Evolutionary conservation across 1,284 basidiomycete genomes (phyloP).

Genomic region (Somion occarium): DNA sequence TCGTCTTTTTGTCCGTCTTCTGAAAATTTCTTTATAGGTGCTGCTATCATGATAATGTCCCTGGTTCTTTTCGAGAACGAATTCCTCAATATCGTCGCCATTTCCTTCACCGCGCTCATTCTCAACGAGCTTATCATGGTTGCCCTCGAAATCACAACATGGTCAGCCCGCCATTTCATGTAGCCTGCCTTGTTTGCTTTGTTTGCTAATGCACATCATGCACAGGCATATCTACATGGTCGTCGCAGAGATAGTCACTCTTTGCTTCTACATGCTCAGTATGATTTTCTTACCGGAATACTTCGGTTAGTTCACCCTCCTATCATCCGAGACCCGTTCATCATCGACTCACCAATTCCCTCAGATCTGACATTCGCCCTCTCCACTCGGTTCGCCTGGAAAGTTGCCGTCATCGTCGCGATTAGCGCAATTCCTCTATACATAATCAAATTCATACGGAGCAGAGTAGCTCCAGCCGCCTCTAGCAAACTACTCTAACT

Average conservation of each 20-base stretch:
- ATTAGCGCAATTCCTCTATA: conserved; percentile 91
- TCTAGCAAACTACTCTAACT: conserved; percentile 90
- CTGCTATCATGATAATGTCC: conserved; percentile 98
- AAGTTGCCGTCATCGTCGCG: conserved; percentile 92
- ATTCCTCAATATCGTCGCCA: conserved; percentile 96
- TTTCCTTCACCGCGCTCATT: conserved; percentile 95
- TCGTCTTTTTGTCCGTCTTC: too few relatives aligned
- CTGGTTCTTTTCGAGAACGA: conserved; percentile 96
- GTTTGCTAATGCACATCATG: not conserved
- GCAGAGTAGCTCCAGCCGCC: conserved; percentile 86
- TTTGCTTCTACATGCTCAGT: conserved; percentile 86
- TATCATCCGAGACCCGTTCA: not conserved
- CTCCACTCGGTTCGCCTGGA: conserved; percentile 88
- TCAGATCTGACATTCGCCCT: conserved; percentile 91
- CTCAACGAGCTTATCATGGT: conserved; percentile 99
- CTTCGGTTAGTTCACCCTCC: conserved; percentile 71
- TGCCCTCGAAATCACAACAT: conserved; percentile 94
- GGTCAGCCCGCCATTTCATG: conserved; percentile 41
- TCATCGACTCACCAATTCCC: not conserved
- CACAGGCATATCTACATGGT: conserved; percentile 95
- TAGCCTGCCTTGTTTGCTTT: not conserved
- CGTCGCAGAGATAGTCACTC: conserved; percentile 85
- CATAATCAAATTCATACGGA: conserved; percentile 84
- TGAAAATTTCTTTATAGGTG: too few relatives aligned
- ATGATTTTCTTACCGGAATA: conserved; percentile 95